phyloP scores from a whole-genome alignment of 495 filamentous ascomycete genomes.

The Penicillium tannophilum region DNA sequence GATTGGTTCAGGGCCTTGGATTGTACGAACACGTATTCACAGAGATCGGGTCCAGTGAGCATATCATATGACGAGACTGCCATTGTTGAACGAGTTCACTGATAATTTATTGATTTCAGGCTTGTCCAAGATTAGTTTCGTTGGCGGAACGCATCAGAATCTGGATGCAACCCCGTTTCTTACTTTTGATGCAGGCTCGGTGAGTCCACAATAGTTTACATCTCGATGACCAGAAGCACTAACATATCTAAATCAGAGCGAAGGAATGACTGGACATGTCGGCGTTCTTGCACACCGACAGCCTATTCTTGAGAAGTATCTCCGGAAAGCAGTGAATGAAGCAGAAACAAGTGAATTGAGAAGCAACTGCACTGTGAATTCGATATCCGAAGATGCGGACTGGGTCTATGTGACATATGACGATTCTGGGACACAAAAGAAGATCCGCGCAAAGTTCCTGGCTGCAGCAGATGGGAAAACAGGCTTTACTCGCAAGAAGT shows the following conservation, averaged over 20 bases:
- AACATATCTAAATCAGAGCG: slow-evolving; percentile 15
- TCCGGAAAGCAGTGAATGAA: slow-evolving; percentile 25
- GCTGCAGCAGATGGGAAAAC: slow-evolving; percentile 56
- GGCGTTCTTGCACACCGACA: slow-evolving; percentile 18
- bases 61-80: not conserved
- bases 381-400: slow-evolving; percentile 31
- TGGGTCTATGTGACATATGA: slow-evolving; percentile 42
- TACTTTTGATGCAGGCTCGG: slow-evolving; percentile 12
- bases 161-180: slow-evolving; percentile 10
- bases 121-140: slow-evolving; percentile 32
- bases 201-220: not conserved
- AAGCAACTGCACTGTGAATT: slow-evolving; percentile 34
- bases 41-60: slow-evolving; percentile 34
- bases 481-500: slow-evolving; percentile 51
- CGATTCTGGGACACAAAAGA: slow-evolving; percentile 20
- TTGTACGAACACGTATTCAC: slow-evolving; percentile 42
- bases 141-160: slow-evolving; percentile 22
- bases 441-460: slow-evolving; percentile 40
- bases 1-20: slow-evolving; percentile 48
- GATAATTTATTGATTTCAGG: slow-evolving; percentile 11
- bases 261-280: slow-evolving; percentile 19
- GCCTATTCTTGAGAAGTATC: slow-evolving; percentile 32
- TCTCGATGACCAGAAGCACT: not conserved
- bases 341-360: slow-evolving; percentile 35
- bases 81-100: not conserved